Percentiles rank a stretch among this genome's conserved stretches.
phyloP scores from a whole-genome alignment of 352 stramenopile species.

The Phytophthora cajani region DNA sequence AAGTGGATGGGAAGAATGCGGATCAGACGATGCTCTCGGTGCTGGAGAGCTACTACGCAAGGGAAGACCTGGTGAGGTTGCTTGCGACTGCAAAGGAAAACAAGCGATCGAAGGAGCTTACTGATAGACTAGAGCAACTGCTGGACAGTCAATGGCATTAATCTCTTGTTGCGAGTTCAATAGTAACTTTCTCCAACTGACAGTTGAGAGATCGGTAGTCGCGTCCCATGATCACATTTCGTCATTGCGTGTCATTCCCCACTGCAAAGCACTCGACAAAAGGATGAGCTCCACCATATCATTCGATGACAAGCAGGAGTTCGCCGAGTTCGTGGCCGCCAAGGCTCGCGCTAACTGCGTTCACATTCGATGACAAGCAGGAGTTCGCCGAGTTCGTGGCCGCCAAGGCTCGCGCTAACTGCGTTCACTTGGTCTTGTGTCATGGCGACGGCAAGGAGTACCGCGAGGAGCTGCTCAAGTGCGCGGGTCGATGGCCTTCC shows the following conservation, averaged over 20 bases:
- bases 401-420: constrained; percentile 19
- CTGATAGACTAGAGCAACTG: neutral
- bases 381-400: constrained; percentile 46
- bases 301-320: constrained; percentile 40
- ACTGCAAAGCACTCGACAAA: no score
- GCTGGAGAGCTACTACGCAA: neutral
- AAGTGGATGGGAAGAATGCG: neutral
- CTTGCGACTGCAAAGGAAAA: neutral
- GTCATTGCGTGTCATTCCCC: constrained; percentile 1
- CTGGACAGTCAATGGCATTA: neutral
- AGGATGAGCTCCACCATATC: constrained; percentile 30
- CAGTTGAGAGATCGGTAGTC: neutral
- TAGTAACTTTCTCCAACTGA: neutral
- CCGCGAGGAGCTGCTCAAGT: constrained; percentile 41
- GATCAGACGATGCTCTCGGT: neutral
- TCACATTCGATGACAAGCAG: constrained; percentile 34
- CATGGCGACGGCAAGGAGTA: constrained; percentile 24
- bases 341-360: constrained; percentile 23
- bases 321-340: constrained; percentile 39
- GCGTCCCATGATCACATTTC: constrained; percentile 1
- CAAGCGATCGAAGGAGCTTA: neutral
- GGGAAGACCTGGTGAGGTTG: neutral
- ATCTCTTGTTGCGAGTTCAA: no score
- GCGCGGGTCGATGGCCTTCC: constrained; percentile 36
- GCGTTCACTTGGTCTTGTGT: constrained; percentile 17